Conservation (phyloP, 371 early-diverging fungal species). For the Batrachochytrium dendrobatidis region DNA sequence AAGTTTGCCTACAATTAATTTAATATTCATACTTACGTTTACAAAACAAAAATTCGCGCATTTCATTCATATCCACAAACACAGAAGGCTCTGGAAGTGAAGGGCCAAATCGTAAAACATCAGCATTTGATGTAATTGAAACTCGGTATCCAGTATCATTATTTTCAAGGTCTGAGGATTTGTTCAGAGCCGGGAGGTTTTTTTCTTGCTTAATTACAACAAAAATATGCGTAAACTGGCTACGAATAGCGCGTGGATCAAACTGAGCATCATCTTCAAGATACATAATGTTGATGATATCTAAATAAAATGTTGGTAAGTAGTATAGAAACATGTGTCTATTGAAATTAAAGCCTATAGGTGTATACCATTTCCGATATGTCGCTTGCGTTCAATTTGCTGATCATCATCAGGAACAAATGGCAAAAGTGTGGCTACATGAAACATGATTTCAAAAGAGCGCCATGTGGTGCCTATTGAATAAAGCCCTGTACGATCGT, state of each 20-base stretch:
- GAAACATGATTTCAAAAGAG: slow-evolving; percentile 32
- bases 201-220: slow-evolving; percentile 50
- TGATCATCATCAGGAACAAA: slow-evolving; percentile 22
- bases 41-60: slow-evolving; percentile 52
- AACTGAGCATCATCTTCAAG: slow-evolving; percentile 49
- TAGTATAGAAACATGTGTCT: neutral
- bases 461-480: slow-evolving; percentile 27
- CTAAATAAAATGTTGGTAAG: slow-evolving; percentile 23
- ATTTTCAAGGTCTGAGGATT: neutral
- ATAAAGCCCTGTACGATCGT: slow-evolving; percentile 24
- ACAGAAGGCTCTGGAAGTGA: slow-evolving; percentile 55
- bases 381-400: slow-evolving; percentile 36
- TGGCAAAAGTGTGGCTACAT: slow-evolving; percentile 38
- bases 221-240: slow-evolving; percentile 69
- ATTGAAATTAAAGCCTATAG: too few species aligned
- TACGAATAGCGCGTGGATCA: slow-evolving; percentile 52
- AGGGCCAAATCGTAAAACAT: slow-evolving; percentile 59
- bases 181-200: slow-evolving; percentile 26
- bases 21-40: slow-evolving; percentile 45
- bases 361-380: slow-evolving; percentile 34
- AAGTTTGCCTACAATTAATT: neutral
- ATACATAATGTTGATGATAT: slow-evolving; percentile 68
- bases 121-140: slow-evolving; percentile 44
- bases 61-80: slow-evolving; percentile 39
- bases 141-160: slow-evolving; percentile 41